Conservation (phyloP, 192 early-diverging fungal genomes). For the Backusella sp. region DNA sequence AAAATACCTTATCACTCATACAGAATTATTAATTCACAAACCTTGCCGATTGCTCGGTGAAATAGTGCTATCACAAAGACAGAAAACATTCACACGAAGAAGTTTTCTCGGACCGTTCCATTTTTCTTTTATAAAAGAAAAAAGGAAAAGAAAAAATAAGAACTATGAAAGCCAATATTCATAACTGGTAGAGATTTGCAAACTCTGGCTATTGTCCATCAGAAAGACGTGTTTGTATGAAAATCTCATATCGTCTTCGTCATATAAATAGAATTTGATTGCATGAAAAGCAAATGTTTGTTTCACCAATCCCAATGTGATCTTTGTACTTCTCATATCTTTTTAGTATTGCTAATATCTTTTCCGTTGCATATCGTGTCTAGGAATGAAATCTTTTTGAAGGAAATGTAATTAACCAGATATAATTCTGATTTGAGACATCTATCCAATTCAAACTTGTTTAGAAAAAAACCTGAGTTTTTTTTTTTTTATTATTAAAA, state of each 20-base stretch:
- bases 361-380: background rate
- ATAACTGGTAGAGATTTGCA: background rate
- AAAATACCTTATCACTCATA: background rate
- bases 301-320: constrained; percentile 2
- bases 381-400: background rate
- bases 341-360: background rate
- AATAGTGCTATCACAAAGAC: background rate
- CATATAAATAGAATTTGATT: background rate
- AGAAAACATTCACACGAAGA: constrained; percentile 7
- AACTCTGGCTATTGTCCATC: too few species aligned
- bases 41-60: constrained; percentile 8
- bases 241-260: background rate
- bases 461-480: too few species aligned
- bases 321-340: background rate
- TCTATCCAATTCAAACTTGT: background rate
- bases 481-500: too few species aligned
- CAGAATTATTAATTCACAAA: background rate
- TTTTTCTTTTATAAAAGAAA: background rate
- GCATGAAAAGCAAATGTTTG: background rate
- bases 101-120: background rate
- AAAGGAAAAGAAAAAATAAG: background rate
- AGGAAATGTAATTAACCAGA: background rate
- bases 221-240: background rate
- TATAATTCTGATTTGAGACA: background rate
- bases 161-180: background rate